Evolutionary conservation across 2,329 filamentous ascomycete genomes (phyloP).

Genomic region (Didymella pinodella): DNA sequence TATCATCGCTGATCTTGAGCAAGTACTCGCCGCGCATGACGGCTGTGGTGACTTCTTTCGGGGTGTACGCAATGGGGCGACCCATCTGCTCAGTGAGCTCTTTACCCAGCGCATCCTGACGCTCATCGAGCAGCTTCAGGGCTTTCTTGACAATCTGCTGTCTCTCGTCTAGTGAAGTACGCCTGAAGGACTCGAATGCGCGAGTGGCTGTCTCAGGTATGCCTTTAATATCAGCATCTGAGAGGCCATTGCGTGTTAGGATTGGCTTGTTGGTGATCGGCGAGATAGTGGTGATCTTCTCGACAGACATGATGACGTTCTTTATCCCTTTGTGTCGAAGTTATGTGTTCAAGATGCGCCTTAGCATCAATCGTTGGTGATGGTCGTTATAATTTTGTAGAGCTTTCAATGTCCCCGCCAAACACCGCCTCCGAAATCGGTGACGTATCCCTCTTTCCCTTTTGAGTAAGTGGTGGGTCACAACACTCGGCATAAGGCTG

Average conservation of each 20-base stretch:
- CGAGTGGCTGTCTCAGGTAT: slow-evolving; percentile 76
- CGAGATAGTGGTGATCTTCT: slow-evolving; percentile 80
- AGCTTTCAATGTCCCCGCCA: slow-evolving; percentile 19
- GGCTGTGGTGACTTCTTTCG: slow-evolving; percentile 83
- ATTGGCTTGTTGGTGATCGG: slow-evolving; percentile 87
- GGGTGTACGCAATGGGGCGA: slow-evolving; percentile 85
- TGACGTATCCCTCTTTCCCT: slow-evolving; percentile 13
- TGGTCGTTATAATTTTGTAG: slow-evolving; percentile 6
- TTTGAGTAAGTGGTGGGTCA: slow-evolving; percentile 4
- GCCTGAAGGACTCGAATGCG: slow-evolving; percentile 79
- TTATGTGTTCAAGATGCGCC: slow-evolving; percentile 28
- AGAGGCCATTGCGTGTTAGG: slow-evolving; percentile 78
- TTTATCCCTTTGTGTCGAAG: slow-evolving; percentile 16
- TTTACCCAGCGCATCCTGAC: slow-evolving; percentile 79
- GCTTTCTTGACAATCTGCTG: slow-evolving; percentile 84
- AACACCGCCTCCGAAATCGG: slow-evolving; percentile 15
- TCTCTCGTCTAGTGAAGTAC: slow-evolving; percentile 76
- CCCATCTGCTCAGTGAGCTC: slow-evolving; percentile 97
- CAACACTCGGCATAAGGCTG: slow-evolving; percentile 2
- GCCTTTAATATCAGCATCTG: slow-evolving; percentile 71
- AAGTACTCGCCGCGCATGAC: slow-evolving; percentile 86
- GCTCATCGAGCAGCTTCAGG: slow-evolving; percentile 71
- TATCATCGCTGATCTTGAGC: slow-evolving; percentile 80
- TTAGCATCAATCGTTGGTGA: slow-evolving; percentile 8
- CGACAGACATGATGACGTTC: slow-evolving; percentile 58